Evolutionary conservation across 1,284 basidiomycete species (phyloP).

Genomic region (Moesziomyces sp.): DNA sequence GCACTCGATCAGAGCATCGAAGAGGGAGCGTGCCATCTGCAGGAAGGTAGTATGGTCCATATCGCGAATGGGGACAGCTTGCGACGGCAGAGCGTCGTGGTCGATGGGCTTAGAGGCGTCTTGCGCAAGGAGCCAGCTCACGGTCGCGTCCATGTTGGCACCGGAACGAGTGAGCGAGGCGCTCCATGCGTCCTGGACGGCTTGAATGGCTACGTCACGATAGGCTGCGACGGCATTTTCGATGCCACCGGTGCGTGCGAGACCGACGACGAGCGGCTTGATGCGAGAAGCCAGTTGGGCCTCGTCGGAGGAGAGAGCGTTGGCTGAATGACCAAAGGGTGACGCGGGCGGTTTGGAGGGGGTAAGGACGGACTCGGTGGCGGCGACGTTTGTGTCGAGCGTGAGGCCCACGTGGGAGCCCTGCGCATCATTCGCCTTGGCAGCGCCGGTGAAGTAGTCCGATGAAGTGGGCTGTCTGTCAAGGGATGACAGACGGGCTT

Average conservation of each 20-base stretch:
- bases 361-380: slow-evolving; percentile 7
- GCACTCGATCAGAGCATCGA: slow-evolving; percentile 76
- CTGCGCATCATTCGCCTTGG: background rate
- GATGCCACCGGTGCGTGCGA: slow-evolving; percentile 79
- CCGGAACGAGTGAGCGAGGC: slow-evolving; percentile 12
- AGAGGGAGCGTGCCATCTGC: slow-evolving; percentile 75
- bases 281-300: slow-evolving; percentile 73
- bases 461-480: background rate
- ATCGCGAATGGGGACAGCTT: slow-evolving; percentile 71
- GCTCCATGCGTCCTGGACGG: slow-evolving; percentile 73
- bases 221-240: slow-evolving; percentile 79
- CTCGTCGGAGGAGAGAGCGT: slow-evolving; percentile 15
- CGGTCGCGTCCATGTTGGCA: slow-evolving; percentile 47
- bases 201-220: slow-evolving; percentile 78
- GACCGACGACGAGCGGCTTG: slow-evolving; percentile 78
- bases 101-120: slow-evolving; percentile 32
- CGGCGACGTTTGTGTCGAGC: slow-evolving; percentile 3
- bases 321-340: slow-evolving; percentile 22
- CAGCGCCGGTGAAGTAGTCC: slow-evolving; percentile 11
- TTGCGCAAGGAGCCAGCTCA: slow-evolving; percentile 54
- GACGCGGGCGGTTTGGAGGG: slow-evolving; percentile 24
- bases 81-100: slow-evolving; percentile 24
- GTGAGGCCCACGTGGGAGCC: background rate
- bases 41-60: slow-evolving; percentile 80
- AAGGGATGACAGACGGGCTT: slow-evolving; percentile 60